Evolutionary conservation across 2,329 filamentous ascomycete species (phyloP), one percentile per base, ranked within the genome.

Genomic region (Lojkania enalia): DNA sequence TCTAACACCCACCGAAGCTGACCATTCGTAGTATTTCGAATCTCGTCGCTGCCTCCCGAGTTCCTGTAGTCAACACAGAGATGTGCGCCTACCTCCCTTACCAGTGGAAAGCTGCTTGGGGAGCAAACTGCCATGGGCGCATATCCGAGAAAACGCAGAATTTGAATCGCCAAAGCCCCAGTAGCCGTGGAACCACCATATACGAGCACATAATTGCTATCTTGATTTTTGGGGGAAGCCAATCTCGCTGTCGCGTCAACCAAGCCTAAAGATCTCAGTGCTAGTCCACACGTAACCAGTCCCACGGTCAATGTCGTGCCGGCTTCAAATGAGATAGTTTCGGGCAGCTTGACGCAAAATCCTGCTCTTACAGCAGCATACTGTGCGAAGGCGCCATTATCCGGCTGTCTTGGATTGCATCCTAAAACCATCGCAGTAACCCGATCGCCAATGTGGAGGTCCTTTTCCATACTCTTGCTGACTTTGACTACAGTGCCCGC

Each of bases 191-290:
- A 7, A 7, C 30, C 30, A 7, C 30, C 30, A 16, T 33, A 11
- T 7, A 33, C 30, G 9, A 33, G 15, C 30, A 33, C 5, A 4
- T 11, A 19, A n/a, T 23, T 2, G 20, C 30, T 12, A 12, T 14
- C n/a, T 19, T 16, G 3, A 27, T 20, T 3, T 11, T 49, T 48
- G 31, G 64, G 36, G 39, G 44, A 7, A 74, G 63, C 7, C 15
- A 9, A 11, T 7, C n/a, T 27, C 23, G 23, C 23, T 27, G 7
- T 27, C 7, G 23, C 23, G 16, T 9, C 42, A 44, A 4, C 74
- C 53, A 23, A 60, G 66, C 60, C 59, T 1, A 66, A 71, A 39
- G 69, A 74, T 2, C 70, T 44, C 1, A 64, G 69, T 3, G 71
- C 56, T 59, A 52, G 67, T 2, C 67, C 58, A 13, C 67, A 74